Evolutionary conservation across 768 basidiomycete genomes (phyloP).

Genomic region (Neoboletus brunneissimus): DNA sequence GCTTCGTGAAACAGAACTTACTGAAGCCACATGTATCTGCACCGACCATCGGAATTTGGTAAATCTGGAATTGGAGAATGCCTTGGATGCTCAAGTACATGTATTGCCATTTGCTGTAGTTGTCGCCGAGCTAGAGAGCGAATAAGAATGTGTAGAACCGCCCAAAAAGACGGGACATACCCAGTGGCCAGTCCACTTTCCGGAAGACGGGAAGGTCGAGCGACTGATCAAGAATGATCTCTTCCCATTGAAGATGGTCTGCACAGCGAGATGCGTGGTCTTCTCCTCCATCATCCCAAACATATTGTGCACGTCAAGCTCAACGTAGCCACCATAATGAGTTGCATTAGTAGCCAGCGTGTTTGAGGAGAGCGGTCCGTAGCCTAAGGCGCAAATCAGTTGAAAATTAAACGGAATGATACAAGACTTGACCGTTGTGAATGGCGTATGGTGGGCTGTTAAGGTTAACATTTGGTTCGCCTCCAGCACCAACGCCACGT

Average conservation of each 20-base stretch:
- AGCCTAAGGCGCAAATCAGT: constrained; percentile 34
- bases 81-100: constrained; percentile 71
- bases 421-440: constrained; percentile 54
- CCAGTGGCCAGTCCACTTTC: constrained; percentile 75
- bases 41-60: constrained; percentile 82
- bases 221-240: constrained; percentile 72
- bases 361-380: constrained; percentile 49
- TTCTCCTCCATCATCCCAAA: constrained; percentile 73
- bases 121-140: constrained; percentile 61
- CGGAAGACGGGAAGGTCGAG: constrained; percentile 65
- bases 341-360: constrained; percentile 72
- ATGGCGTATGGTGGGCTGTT: constrained; percentile 66
- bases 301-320: constrained; percentile 68
- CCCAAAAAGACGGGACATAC: constrained; percentile 27
- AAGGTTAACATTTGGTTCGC: constrained; percentile 45
- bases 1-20: constrained; percentile 3
- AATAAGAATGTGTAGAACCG: background rate
- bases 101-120: constrained; percentile 72
- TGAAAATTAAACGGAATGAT: background rate
- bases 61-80: constrained; percentile 78
- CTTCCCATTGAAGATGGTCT: constrained; percentile 50
- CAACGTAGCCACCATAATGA: constrained; percentile 57
- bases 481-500: constrained; percentile 51
- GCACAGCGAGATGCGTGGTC: constrained; percentile 58
- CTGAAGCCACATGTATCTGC: constrained; percentile 56